Evolutionary conservation across 352 stramenopile genomes (phyloP), one percentile per base, ranked within the genome.

Genomic region (Phytopythium aichiense): DNA sequence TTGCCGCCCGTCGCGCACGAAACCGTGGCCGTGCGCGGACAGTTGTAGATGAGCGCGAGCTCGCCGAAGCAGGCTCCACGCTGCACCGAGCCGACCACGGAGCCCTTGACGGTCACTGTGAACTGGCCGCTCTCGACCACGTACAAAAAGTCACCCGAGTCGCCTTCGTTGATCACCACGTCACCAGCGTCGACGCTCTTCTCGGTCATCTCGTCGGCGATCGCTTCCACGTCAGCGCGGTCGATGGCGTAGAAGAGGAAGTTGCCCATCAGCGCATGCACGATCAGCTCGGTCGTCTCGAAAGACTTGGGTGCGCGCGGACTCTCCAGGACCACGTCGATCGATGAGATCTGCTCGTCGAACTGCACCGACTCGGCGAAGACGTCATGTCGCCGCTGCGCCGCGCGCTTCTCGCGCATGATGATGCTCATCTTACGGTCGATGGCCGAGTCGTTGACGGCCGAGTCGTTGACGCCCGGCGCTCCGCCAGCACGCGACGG

Each of bases 1-100:
- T 74, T 72, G 40, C 76, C 79, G 33, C 73, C 46, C 13, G 81
- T 62, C 2, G 65, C 69, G 31, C 77, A 82, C 12, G 68, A 74
- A 11, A 96, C 90, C 71, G 86, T 98, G 3, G 95, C 96, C 28
- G 94, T 94, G 37, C 96, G 78, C n/a, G 95, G 96, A 53, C 89
- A 90, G 69, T 98, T 98, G 76, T 99, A 99, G 64, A 99, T 83
- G 20, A 99, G 78, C 6, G 96, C 95, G 9, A 98, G 70, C 71
- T 99, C 97, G 50, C 96, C 96, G 63, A 98, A 98, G 9, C 85
- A 96, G 22, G 81, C 87, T 42, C 91, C 91, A 6, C 76, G 73
- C 55, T 88, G 77, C 18, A 81, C 89, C 0, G 79, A 71, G 37
- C 86, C 87, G 11, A 98, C 83, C 40, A 91, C 69, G 33, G 87